Evolutionary conservation across 2,329 filamentous ascomycete genomes (phyloP), one percentile per base, ranked within the genome.

Genomic region (Penicillium sp.): DNA sequence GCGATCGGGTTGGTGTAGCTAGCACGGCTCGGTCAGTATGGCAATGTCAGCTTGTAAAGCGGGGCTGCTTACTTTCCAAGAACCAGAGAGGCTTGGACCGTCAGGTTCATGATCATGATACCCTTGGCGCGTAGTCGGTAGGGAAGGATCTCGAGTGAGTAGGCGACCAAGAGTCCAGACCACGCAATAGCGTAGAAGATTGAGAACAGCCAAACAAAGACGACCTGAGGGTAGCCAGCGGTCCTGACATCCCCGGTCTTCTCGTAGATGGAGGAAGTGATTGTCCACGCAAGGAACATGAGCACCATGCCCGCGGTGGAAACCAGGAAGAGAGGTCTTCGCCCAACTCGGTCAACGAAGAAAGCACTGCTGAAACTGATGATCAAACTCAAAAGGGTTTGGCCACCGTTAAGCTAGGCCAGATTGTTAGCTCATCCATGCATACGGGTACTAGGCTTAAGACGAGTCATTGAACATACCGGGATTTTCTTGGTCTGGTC

Each of bases 341-440:
- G 80, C 59, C 84, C 84, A 60, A 85, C 73, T 54, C 75, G 76
- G 72, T 87, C 84, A 62, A 85, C 79, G 4, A 85, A 75, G 66
- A 84, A 73, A 44, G 84, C 85, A 24, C 82, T 84, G 10, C 75
- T 73, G 37, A 88, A 78, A 46, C 85, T 85, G 44, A 87, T 79
- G 54, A 83, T 77, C 13, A 89, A 75, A 68, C 86, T 77, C 78
- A 88, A 79, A 39, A 86, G 82, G 9, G 81, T 87, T 71, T 86
- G 84, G 63, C 86, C 83, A 60, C 79, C 78, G 58, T 83, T 84
- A 55, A 82, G 69, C 66, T 78, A 70, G 39, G 70, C 66, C 19
- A 52, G 1, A 61, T 71, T 63, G 39, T 55, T 5, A 53, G 66
- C 65, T 16, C 50, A 39, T 35, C 18, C 35, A 47, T 31, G 33